phyloP scores from a whole-genome alignment of 441 rosid genomes.

The Mallotus japonicus region DNA sequence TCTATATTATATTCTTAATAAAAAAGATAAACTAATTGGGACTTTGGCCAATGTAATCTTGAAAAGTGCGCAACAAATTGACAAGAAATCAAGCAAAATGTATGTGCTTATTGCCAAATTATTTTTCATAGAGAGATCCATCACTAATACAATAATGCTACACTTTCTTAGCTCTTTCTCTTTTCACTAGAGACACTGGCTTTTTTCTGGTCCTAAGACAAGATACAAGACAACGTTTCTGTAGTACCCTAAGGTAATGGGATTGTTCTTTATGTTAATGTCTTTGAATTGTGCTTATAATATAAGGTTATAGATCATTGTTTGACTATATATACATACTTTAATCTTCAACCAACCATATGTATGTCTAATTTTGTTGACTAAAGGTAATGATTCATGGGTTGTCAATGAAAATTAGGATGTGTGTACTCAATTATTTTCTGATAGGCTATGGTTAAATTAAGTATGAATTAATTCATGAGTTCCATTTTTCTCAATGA shows the following conservation, averaged over 20 bases:
- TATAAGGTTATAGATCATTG: neutral
- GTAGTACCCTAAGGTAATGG: neutral
- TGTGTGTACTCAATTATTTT: no score
- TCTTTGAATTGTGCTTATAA: no score
- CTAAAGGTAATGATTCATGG: neutral
- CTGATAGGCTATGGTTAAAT: neutral
- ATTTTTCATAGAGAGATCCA: neutral
- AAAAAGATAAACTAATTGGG: neutral
- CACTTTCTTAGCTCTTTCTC: conserved; percentile 5
- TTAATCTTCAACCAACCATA: no score
- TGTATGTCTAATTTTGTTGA: neutral
- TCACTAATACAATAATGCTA: neutral
- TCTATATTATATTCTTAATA: no score
- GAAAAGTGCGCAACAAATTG: no score
- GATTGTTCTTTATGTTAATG: neutral
- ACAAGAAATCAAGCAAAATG: no score
- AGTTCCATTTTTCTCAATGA: neutral
- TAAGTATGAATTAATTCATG: neutral
- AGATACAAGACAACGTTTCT: neutral
- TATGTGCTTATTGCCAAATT: neutral
- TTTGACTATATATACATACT: neutral
- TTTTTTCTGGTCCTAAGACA: neutral
- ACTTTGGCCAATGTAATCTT: no score
- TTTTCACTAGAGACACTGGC: neutral
- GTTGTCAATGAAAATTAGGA: neutral